Conservation (phyloP, 495 filamentous ascomycete species). For the Aspergillus carlsbadensis region DNA sequence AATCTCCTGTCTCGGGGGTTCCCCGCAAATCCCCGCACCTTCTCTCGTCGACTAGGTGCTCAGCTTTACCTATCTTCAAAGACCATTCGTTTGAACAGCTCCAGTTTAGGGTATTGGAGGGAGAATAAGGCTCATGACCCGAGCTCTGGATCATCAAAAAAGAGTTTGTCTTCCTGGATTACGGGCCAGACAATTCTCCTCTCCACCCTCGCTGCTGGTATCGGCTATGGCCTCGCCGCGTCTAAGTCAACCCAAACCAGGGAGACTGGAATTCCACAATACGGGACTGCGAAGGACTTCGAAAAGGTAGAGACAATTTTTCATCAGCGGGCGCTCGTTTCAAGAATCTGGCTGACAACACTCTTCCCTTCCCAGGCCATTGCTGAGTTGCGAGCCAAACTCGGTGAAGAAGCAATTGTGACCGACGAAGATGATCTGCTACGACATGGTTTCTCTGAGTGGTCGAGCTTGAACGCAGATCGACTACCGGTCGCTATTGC, state of each 20-base stretch:
- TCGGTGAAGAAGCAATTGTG: constrained; percentile 73
- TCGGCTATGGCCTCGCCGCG: constrained; percentile 37
- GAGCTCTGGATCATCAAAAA: constrained; percentile 17
- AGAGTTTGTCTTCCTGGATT: constrained; percentile 28
- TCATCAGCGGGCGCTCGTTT: not conserved
- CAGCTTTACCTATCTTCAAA: constrained; percentile 7
- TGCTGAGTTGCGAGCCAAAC: constrained; percentile 53
- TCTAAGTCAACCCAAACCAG: constrained; percentile 15
- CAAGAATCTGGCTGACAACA: not conserved
- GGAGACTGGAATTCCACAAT: constrained; percentile 26
- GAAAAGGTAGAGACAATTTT: constrained; percentile 30
- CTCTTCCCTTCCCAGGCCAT: constrained; percentile 51
- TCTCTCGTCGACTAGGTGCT: constrained; percentile 24
- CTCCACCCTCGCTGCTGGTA: constrained; percentile 35
- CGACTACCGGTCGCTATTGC: constrained; percentile 77
- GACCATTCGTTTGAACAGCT: constrained; percentile 23
- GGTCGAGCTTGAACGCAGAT: constrained; percentile 81
- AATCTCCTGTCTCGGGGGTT: constrained; percentile 26
- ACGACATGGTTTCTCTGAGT: constrained; percentile 83
- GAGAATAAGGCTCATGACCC: constrained; percentile 12
- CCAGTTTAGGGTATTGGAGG: constrained; percentile 10
- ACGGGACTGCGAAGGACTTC: constrained; percentile 42
- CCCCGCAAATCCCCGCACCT: constrained; percentile 29
- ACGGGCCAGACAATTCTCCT: constrained; percentile 29
- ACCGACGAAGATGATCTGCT: constrained; percentile 81